These are phyloP conservation scores for Phyllosticta capitalensis DNA, from an alignment of 2,329 filamentous ascomycete species.

Conservation along the genomic window DNA sequence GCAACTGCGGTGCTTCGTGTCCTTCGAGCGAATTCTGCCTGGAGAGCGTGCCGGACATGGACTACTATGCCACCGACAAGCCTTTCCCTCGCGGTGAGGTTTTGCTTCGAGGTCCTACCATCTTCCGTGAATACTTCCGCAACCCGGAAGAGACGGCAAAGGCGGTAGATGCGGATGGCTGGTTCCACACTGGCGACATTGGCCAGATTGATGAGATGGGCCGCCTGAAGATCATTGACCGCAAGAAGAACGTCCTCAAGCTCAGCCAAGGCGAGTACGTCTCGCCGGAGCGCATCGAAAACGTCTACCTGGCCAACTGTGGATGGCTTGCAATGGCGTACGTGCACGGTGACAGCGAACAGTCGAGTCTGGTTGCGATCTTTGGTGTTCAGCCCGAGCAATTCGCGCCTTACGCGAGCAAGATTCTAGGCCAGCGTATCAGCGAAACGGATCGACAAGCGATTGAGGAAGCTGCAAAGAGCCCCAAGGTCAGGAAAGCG, in stretches of 20 bases:
- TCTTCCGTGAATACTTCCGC: constrained; percentile 84
- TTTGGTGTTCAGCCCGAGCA: constrained; percentile 79
- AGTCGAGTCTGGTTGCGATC: constrained; percentile 74
- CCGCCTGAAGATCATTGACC: constrained; percentile 87
- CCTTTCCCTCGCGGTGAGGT: constrained; percentile 86
- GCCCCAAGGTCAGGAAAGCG: constrained; percentile 63
- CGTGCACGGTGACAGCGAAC: constrained; percentile 79
- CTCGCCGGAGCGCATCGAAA: constrained; percentile 93
- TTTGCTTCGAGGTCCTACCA: constrained; percentile 65
- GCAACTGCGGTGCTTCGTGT: constrained; percentile 71
- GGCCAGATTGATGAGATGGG: constrained; percentile 75
- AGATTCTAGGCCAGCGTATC: constrained; percentile 61
- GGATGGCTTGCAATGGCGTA: constrained; percentile 71
- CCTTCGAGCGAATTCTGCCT: constrained; percentile 66
- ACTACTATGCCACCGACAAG: constrained; percentile 80
- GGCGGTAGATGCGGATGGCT: constrained; percentile 75
- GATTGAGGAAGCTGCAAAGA: constrained; percentile 55
- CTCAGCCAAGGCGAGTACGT: constrained; percentile 97
- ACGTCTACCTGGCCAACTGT: constrained; percentile 77
- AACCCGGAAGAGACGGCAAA: constrained; percentile 81
- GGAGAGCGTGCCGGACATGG: constrained; percentile 83
- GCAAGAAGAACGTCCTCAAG: constrained; percentile 98
- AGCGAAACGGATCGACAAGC: constrained; percentile 54
- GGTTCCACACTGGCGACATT: constrained; percentile 96
- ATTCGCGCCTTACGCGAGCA: constrained; percentile 73